phyloP scores from a whole-genome alignment of 164 flowering plant genomes.

The Stephania cephalantha region DNA sequence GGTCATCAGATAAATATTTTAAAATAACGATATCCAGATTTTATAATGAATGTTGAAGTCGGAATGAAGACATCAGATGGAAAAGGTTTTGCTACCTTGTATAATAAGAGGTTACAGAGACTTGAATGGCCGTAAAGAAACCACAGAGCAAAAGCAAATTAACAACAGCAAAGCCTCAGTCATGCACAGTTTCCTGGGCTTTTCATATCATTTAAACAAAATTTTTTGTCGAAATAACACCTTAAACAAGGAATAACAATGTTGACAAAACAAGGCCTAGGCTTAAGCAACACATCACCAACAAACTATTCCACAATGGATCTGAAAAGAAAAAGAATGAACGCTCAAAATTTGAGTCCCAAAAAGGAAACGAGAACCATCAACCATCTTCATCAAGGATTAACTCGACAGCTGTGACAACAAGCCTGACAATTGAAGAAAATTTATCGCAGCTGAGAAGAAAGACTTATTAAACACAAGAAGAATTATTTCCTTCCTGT shows the following conservation, averaged over 20 bases:
- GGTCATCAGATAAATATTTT: no score
- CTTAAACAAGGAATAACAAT: not conserved
- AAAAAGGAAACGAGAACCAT: not conserved
- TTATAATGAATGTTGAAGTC: no score
- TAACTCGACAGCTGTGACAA: not conserved
- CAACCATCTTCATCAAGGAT: slow-evolving; percentile 4
- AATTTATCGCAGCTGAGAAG: not conserved
- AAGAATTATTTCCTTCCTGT: not conserved
- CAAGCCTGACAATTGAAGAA: not conserved
- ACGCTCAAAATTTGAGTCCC: not conserved
- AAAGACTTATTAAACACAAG: not conserved
- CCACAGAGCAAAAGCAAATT: no score
- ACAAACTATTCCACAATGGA: not conserved
- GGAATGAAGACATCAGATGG: no score
- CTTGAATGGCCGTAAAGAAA: no score
- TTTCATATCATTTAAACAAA: not conserved
- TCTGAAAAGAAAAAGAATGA: not conserved
- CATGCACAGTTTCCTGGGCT: not conserved
- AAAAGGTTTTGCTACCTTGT: no score
- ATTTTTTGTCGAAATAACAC: not conserved
- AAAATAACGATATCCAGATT: no score
- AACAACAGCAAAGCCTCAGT: not conserved
- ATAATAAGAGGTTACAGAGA: no score
- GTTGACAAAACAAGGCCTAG: not conserved
- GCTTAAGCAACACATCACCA: not conserved